Conservation (phyloP, 208 protist genomes). For the Blechomonas ayalai region DNA sequence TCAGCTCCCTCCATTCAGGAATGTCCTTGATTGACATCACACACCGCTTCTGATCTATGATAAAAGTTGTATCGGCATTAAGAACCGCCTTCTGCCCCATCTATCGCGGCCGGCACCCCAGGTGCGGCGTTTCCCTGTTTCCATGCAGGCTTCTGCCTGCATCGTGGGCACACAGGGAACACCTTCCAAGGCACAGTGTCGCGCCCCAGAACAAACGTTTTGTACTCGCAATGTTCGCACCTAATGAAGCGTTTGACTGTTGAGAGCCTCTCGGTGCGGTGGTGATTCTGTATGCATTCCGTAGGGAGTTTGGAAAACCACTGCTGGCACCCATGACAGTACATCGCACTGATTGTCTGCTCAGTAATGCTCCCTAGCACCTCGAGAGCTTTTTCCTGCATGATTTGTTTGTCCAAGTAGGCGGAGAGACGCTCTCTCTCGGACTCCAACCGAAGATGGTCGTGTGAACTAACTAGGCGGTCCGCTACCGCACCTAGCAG, state of each 20-base stretch:
- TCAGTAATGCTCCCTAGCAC: constrained; percentile 40
- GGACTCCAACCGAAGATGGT: constrained; percentile 32
- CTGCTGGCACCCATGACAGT: constrained; percentile 54
- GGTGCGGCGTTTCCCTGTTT: constrained; percentile 50
- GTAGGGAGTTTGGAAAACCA: constrained; percentile 49
- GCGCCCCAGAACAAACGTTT: constrained; percentile 63
- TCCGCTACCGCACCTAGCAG: constrained; percentile 28
- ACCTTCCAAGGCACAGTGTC: constrained; percentile 40
- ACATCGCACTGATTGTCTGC: constrained; percentile 43
- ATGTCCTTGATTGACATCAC: too few species aligned
- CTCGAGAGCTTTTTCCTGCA: constrained; percentile 45
- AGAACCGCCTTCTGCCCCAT: too few species aligned
- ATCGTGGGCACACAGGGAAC: constrained; percentile 64
- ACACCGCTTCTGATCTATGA: too few species aligned
- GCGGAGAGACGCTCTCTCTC: constrained; percentile 23
- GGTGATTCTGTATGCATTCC: constrained; percentile 36
- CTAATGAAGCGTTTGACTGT: constrained; percentile 60
- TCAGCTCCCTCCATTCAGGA: too few species aligned
- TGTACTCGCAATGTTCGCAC: constrained; percentile 71
- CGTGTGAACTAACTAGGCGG: constrained; percentile 33
- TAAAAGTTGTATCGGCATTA: too few species aligned
- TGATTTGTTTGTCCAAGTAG: constrained; percentile 42
- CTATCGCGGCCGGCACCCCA: too few species aligned
- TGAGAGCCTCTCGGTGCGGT: constrained; percentile 31
- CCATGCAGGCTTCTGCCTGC: constrained; percentile 38